These are phyloP conservation scores for Tubosaeta sp. DNA, from an alignment of 768 basidiomycete species.

Conservation along the genomic window DNA sequence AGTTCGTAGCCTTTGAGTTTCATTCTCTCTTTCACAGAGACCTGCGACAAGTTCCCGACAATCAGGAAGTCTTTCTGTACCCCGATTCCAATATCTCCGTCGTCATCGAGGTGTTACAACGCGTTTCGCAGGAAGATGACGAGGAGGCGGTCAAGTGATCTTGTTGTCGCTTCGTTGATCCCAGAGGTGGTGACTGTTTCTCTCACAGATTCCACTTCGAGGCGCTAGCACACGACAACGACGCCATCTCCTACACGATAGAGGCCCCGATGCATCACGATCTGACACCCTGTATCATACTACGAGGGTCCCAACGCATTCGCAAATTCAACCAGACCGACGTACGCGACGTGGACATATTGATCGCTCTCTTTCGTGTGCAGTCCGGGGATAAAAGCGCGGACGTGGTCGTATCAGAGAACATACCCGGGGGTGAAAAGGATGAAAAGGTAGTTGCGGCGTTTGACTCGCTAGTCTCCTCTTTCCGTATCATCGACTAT, in stretches of 20 bases:
- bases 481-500: conserved; percentile 65
- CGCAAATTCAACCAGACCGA: conserved; percentile 66
- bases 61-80: conserved; percentile 88
- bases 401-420: conserved; percentile 84
- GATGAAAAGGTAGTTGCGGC: conserved; percentile 34
- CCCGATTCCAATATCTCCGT: conserved; percentile 66
- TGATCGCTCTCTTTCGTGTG: conserved; percentile 79
- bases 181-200: conserved; percentile 3
- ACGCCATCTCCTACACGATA: conserved; percentile 51
- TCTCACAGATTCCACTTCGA: conserved; percentile 79
- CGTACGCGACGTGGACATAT: conserved; percentile 69
- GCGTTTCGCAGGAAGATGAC: conserved; percentile 54
- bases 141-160: conserved; percentile 67
- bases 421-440: conserved; percentile 56
- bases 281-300: conserved; percentile 47
- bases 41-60: conserved; percentile 86
- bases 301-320: conserved; percentile 68
- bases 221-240: conserved; percentile 88
- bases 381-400: conserved; percentile 48
- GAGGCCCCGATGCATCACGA: conserved; percentile 36
- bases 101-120: conserved; percentile 79
- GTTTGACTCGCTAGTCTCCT: conserved; percentile 52
- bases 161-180: conserved; percentile 1
- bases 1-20: neutral
- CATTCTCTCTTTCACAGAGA: conserved; percentile 34